Evolutionary conservation across 176 grass and related monocot genomes (phyloP).

Genomic region (Oryza brachyantha): DNA sequence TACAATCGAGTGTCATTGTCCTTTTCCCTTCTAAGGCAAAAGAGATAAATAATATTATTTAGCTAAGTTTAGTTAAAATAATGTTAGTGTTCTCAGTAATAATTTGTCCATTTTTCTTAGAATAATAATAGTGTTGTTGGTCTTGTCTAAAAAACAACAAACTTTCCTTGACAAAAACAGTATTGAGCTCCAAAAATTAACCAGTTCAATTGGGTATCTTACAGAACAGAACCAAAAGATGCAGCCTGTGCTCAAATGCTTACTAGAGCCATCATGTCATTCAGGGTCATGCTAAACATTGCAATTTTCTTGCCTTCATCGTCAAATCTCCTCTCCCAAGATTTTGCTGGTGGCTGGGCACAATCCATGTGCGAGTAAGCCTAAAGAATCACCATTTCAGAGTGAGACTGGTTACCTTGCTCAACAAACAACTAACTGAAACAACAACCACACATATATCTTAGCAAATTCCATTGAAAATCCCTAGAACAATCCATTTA

Average conservation of each 20-base stretch:
- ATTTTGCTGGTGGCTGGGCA: slow-evolving; percentile 18
- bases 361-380: neutral
- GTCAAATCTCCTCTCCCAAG: slow-evolving; percentile 55
- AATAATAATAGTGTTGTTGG: neutral
- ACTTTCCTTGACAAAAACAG: neutral
- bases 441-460: neutral
- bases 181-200: no score
- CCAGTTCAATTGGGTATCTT: neutral
- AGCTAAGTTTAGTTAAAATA: no score
- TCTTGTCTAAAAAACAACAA: neutral
- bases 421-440: neutral
- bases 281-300: slow-evolving; percentile 39
- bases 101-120: neutral
- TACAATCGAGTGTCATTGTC: neutral
- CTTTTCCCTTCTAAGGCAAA: neutral
- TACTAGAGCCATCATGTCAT: slow-evolving; percentile 48
- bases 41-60: no score
- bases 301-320: slow-evolving; percentile 65
- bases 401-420: neutral
- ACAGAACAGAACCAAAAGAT: neutral
- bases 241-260: neutral
- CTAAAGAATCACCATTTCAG: slow-evolving; percentile 27
- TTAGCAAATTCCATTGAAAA: no score
- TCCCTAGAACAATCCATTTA: neutral
- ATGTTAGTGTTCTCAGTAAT: no score